These are phyloP conservation scores for Akanthomyces dipterigenus DNA, from an alignment of 2,329 filamentous ascomycete species.

Conservation along the genomic window DNA sequence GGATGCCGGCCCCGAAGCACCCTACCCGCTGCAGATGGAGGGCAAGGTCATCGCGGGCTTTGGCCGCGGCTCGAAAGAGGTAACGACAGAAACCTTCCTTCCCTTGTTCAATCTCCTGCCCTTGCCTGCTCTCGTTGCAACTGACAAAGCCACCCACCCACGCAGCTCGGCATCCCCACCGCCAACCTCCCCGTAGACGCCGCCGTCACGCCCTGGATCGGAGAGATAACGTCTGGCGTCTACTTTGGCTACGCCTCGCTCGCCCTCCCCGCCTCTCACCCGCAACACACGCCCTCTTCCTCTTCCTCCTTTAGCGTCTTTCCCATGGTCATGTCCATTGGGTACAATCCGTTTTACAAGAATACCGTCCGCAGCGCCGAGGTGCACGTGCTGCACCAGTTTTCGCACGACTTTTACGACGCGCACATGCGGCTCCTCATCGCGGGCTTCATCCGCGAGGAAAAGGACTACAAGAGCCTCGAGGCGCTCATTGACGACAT, in stretches of 20 bases:
- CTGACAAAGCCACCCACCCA: constrained; percentile 3
- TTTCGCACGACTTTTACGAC: constrained; percentile 78
- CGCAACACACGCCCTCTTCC: constrained; percentile 26
- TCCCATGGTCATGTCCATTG: constrained; percentile 89
- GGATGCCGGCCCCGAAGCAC: constrained; percentile 63
- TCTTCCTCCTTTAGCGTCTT: constrained; percentile 43
- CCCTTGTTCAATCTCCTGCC: no score
- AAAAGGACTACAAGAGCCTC: constrained; percentile 78
- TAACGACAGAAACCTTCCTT: no score
- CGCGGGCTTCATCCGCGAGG: constrained; percentile 80
- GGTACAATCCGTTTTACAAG: constrained; percentile 97
- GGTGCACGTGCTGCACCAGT: constrained; percentile 79
- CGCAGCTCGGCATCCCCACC: constrained; percentile 86
- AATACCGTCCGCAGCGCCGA: constrained; percentile 82
- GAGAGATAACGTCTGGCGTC: constrained; percentile 65
- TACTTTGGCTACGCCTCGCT: constrained; percentile 92
- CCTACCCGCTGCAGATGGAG: constrained; percentile 77
- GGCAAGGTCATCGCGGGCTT: constrained; percentile 90
- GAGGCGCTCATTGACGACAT: constrained; percentile 88
- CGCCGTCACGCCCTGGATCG: constrained; percentile 52
- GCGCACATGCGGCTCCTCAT: constrained; percentile 72
- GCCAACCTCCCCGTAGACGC: constrained; percentile 80
- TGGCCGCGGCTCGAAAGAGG: constrained; percentile 87
- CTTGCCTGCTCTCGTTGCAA: background rate
- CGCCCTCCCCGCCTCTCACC: constrained; percentile 44